Evolutionary conservation across 352 stramenopile genomes (phyloP), one percentile per base, ranked within the genome.

Genomic region (Phytophthora sansomeana): DNA sequence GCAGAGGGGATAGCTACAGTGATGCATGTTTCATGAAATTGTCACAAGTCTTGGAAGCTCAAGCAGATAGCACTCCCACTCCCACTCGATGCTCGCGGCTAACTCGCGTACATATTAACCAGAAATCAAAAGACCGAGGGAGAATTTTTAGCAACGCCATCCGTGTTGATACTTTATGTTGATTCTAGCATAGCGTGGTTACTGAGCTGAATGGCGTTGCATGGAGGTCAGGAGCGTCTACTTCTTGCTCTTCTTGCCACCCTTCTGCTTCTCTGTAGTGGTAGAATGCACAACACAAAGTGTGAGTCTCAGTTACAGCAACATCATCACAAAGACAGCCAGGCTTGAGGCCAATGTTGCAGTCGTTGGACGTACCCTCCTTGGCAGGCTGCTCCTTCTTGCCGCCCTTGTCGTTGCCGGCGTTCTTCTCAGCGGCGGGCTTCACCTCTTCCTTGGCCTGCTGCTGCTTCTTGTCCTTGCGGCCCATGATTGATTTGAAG

Each of bases 401-500:
- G 42, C 57, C 48, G 13, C 47, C 62, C 48, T 67, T 72, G 32
- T 17, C 42, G 17, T 61, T 60, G 28, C 24, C 63, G 36, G 58
- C 58, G 46, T 66, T 67, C 51, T 72, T 72, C 51, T 72, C 56
- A 6, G 49, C 63, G 3, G 47, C 49, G 14, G 58, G 43, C 24
- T 68, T 72, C 5, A 47, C 24, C 11, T 66, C 59, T 13, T 67
- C 41, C 33, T 52, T 55, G 32, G 29, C 42, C 47, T 55, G 28
- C 42, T 59, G 43, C 52, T 68, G 60, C 29, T 53, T 56, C 44
- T 61, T 75, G 52, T 75, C 69, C 57, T 75, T 78, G 57, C 67
- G 71, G 53, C 35, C 67, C 71, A 78, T 78, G 16, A 28, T 68
- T 32, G 17, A 19, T n/a, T 62, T 28, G 19, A 4, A 30, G 26